Evolutionary conservation across 331 rosid genomes (phyloP), one percentile per base, ranked within the genome.

Genomic region (Quercus lobata): DNA sequence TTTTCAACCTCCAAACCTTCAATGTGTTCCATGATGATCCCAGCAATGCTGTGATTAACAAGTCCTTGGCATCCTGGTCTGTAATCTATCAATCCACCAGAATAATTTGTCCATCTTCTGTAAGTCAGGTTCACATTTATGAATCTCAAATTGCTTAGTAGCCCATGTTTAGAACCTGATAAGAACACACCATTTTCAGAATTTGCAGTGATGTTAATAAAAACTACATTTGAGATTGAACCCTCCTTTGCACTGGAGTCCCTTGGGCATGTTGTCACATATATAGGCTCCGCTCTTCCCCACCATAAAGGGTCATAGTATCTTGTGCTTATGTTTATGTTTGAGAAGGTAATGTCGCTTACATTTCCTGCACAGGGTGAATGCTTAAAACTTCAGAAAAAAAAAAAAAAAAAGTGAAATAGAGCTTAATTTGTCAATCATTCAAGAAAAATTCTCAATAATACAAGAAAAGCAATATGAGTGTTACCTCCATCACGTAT

Each of bases 251-350:
- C 83, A 70, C 57, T 57, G 24, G 89, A 35, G 80, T 91, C 0
- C 71, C 98, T 79, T 1, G 97, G 97, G 71, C 98, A 95, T n/a
- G 88, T 83, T 5, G 97, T 91, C 53, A 91, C 94, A 57, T 95
- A 95, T 27, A 95, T 91, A 69, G 98, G 97, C 85, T 95, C 98
- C 0, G 96, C 98, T 86, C 97, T 95, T 71, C 98, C 98, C 98
- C 98, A 95, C 98, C 98, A 95, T 77, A 62, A 95, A 3, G 86
- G 96, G 6, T 95, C 97, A 81, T 95, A 95, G 82, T 95, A 95
- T 83, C 98, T 90, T 82, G 98, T 95, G 87, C 86, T 83, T 77
- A 92, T 91, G 16, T 92, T 89, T 65, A 95, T 92, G 89, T 95
- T 95, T 76, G 98, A 95, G 93, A 92, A 92, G n/a, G 89, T 88